Percentiles rank a stretch among this genome's conserved stretches.
Evolutionary conservation across 441 rosid genomes (phyloP).

Genomic region (Gossypium trilobum): DNA sequence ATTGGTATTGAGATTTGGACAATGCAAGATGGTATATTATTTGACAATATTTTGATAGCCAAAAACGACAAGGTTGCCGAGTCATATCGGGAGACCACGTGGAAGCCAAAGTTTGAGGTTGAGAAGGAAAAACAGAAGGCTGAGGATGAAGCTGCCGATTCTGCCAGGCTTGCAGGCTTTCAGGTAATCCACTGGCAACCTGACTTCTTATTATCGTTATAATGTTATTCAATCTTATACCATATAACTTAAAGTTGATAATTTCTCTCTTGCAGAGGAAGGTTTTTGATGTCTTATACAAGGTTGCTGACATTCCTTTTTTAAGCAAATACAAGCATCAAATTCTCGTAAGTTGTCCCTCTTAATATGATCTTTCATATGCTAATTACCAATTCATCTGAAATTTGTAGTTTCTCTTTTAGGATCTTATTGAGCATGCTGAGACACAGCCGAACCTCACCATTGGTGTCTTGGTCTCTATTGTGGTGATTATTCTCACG

Average conservation of each 20-base stretch:
- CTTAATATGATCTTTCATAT: background rate
- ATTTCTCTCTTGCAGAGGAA: conserved; percentile 49
- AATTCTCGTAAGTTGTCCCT: conserved; percentile 47
- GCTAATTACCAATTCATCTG: background rate
- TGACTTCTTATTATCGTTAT: background rate
- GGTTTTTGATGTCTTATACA: conserved; percentile 72
- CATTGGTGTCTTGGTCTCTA: conserved; percentile 53
- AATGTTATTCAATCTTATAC: background rate
- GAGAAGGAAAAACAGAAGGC: conserved; percentile 79
- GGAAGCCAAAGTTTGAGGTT: conserved; percentile 71
- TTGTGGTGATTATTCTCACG: conserved; percentile 43
- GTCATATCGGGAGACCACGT: conserved; percentile 40
- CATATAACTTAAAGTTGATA: background rate
- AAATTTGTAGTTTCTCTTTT: background rate
- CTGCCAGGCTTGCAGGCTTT: conserved; percentile 48
- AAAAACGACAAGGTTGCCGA: conserved; percentile 64
- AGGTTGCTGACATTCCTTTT: conserved; percentile 71
- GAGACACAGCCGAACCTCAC: conserved; percentile 84
- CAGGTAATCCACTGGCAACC: background rate
- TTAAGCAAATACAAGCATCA: conserved; percentile 50
- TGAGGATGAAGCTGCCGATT: conserved; percentile 51
- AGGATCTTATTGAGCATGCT: conserved; percentile 78
- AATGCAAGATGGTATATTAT: conserved; percentile 90
- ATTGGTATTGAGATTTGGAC: conserved; percentile 97
- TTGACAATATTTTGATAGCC: conserved; percentile 76